Evolutionary conservation across 495 filamentous ascomycete genomes (phyloP).

Genomic region (Penicillium angulare): DNA sequence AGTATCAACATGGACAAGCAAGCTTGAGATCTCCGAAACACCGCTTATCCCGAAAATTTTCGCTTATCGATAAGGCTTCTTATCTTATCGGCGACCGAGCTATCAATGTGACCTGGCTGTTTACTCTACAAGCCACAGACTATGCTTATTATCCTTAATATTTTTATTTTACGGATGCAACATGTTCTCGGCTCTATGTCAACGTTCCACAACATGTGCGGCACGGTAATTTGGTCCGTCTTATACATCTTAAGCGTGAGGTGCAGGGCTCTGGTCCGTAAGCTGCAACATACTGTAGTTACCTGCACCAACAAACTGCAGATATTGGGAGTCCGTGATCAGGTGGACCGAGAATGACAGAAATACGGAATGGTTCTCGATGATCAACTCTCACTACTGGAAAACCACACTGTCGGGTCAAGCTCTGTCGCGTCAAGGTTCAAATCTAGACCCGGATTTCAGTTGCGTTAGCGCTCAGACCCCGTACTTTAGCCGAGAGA

Average conservation of each 20-base stretch:
- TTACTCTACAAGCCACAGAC: no score
- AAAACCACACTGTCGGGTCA: not conserved
- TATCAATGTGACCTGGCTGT: not conserved
- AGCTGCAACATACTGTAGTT: no score
- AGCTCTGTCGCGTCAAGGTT: not conserved
- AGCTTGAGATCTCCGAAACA: not conserved
- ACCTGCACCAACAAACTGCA: no score
- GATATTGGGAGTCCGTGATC: no score
- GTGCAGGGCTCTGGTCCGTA: no score
- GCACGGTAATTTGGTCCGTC: no score
- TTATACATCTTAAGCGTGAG: no score
- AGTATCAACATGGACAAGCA: constrained; percentile 4
- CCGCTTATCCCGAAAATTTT: constrained; percentile 29
- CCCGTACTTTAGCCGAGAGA: not conserved
- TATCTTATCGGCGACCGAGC: not conserved
- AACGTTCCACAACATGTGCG: no score
- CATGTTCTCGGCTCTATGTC: not conserved
- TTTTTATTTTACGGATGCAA: not conserved
- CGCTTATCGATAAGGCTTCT: constrained; percentile 10
- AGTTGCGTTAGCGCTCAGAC: not conserved
- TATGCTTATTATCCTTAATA: not conserved
- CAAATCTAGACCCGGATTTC: constrained; percentile 3
- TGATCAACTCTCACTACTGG: not conserved
- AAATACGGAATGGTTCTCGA: no score
- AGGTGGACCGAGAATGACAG: no score